Conservation (phyloP, 169 alveolate species). For the Cryptosporidium parvum region DNA sequence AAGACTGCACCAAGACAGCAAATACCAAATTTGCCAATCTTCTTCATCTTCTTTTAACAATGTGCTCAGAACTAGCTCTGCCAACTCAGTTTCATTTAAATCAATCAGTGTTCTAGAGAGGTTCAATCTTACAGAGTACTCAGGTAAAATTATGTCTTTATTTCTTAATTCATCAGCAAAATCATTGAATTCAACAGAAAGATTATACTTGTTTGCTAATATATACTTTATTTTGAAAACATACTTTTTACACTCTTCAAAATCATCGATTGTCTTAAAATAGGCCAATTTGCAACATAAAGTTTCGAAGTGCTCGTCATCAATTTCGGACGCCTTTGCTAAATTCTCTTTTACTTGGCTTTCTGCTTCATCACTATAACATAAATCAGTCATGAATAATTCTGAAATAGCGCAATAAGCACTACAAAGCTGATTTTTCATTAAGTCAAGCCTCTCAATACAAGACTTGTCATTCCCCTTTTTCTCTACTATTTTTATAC, state of each 20-base stretch:
- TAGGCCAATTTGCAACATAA: conserved; percentile 56
- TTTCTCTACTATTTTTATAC: background rate
- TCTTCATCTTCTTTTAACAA: conserved; percentile 60
- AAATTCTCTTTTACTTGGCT: conserved; percentile 23
- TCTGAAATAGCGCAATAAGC: conserved; percentile 76
- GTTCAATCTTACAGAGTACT: conserved; percentile 41
- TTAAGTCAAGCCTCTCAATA: background rate
- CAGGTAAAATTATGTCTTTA: conserved; percentile 17
- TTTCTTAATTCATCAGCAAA: background rate
- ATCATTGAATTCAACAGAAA: background rate
- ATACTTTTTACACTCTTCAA: conserved; percentile 6
- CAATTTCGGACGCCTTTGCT: background rate
- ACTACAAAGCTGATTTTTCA: conserved; percentile 48
- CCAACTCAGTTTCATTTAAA: conserved; percentile 54
- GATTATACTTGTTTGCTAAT: conserved; percentile 12
- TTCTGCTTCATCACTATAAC: conserved; percentile 67
- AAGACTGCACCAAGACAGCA: conserved; percentile 56
- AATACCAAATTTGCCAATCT: conserved; percentile 76
- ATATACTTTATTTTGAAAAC: conserved; percentile 27
- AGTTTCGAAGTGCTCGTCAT: conserved; percentile 49
- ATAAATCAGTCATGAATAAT: conserved; percentile 76
- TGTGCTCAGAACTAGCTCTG: conserved; percentile 36
- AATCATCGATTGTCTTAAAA: conserved; percentile 49
- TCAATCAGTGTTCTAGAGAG: conserved; percentile 68
- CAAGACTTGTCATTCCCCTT: background rate